These are phyloP conservation scores for Aspergillus sp. DNA, from an alignment of 2,329 filamentous ascomycete genomes.

Conservation along the genomic window DNA sequence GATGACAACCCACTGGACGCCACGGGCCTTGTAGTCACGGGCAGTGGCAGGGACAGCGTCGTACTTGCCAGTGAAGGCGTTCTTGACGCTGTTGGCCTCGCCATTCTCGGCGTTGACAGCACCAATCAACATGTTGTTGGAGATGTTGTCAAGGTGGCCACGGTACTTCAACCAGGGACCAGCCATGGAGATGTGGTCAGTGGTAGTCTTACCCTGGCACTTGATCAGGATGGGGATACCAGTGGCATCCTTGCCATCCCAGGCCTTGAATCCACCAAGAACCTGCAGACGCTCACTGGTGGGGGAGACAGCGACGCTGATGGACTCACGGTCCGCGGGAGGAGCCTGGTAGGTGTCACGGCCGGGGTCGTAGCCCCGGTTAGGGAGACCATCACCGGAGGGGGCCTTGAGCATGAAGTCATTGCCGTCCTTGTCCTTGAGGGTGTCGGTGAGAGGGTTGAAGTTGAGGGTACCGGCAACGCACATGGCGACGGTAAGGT, in stretches of 20 bases:
- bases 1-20: conserved; percentile 92
- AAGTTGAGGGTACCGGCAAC: conserved; percentile 83
- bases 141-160: conserved; percentile 98
- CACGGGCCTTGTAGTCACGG: conserved; percentile 97
- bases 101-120: conserved; percentile 94
- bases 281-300: conserved; percentile 91
- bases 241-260: conserved; percentile 85
- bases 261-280: conserved; percentile 76
- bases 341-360: conserved; percentile 95
- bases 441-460: conserved; percentile 87
- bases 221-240: conserved; percentile 94
- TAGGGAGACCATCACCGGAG: conserved; percentile 74
- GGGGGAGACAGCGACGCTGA: conserved; percentile 79
- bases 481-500: conserved; percentile 80
- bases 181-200: conserved; percentile 96
- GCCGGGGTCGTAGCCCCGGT: conserved; percentile 81
- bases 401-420: conserved; percentile 85
- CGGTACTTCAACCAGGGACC: conserved; percentile 98
- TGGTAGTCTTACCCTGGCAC: conserved; percentile 91
- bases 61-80: conserved; percentile 76
- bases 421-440: conserved; percentile 94
- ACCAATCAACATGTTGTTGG: conserved; percentile 99
- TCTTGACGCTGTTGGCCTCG: conserved; percentile 96
- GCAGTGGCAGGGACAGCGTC: conserved; percentile 89
- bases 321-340: conserved; percentile 67